Evolutionary conservation across 768 basidiomycete genomes (phyloP), one percentile per base, ranked within the genome.

Genomic region (Pleurotus sapidus): DNA sequence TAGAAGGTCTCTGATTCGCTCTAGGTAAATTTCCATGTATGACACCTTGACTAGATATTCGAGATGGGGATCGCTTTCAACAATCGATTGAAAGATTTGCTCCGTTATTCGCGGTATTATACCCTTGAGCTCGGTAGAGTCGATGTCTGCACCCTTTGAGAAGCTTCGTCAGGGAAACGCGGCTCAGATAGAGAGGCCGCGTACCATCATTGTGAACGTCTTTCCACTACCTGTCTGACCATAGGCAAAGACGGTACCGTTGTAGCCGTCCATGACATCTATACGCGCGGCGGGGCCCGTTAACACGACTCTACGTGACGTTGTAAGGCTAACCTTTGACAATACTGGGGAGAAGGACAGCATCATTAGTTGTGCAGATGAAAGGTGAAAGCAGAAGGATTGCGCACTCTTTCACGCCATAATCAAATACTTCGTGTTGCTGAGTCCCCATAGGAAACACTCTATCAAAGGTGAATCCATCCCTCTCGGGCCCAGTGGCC

Each of bases 1-100:
- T 55, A 99, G 81, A 56, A 99, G 75, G 80, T 99, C 97, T 53
- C 95, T 84, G 63, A 99, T 93, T 60, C 89, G 86, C 73, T 99
- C 97, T 59, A 98, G 81, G 73, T 99, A 99, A 59, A 99, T 98
- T 76, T 99, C 97, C 96, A 99, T 98, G 72, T 98, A 99, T 37
- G 94, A 97, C 51, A 98, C 97, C 75, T 99, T 99, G 70, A 99
- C 97, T 62, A 98, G 86, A 71, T 99, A 99, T 73, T 99, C 97
- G 57, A 99, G 77, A 71, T 93, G 93, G 37, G 91, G 83, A 63
- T 98, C 96, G 56, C 95, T 96, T 67, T 94, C 88, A 57, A 97
- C 88, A 68, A 99, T 99, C 49, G 94, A 94, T 61, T 95, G 91
- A 72, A 99, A 99, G 68, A 99, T 97, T 72, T 99, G 97, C 70